Percentiles rank a stretch among this genome's conserved stretches.
Conservation (phyloP, 192 early-diverging fungal genomes). For the Lobosporangium transversale region DNA sequence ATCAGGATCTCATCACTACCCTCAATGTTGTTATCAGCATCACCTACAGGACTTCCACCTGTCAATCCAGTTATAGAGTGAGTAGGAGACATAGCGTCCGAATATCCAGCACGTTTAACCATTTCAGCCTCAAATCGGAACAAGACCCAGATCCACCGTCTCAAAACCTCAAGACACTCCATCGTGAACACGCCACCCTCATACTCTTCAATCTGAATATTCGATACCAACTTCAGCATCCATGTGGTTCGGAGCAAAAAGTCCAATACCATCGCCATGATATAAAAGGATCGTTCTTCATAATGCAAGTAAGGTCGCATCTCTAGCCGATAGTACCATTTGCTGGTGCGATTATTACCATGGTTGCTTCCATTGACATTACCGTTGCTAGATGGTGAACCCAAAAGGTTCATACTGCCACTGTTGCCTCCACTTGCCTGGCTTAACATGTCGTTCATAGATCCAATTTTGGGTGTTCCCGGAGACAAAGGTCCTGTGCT, state of each 20-base stretch:
- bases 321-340: neutral
- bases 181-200: slow-evolving; percentile 80
- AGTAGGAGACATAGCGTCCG: neutral
- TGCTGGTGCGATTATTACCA: slow-evolving; percentile 4
- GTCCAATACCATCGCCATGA: slow-evolving; percentile 81
- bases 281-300: slow-evolving; percentile 71
- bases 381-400: neutral
- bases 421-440: neutral
- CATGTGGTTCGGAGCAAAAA: slow-evolving; percentile 87
- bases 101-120: slow-evolving; percentile 58
- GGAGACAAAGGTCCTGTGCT: slow-evolving; percentile 4
- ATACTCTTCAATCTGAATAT: slow-evolving; percentile 69
- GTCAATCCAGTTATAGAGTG: slow-evolving; percentile 1
- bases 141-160: slow-evolving; percentile 96
- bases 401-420: neutral
- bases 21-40: slow-evolving; percentile 10
- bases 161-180: slow-evolving; percentile 81
- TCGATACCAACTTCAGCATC: slow-evolving; percentile 77
- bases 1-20: slow-evolving; percentile 16
- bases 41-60: neutral
- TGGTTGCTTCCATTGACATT: neutral
- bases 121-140: slow-evolving; percentile 89
- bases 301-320: slow-evolving; percentile 66
- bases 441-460: neutral
- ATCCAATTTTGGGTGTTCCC: slow-evolving; percentile 16